Conservation (phyloP, 2,329 filamentous ascomycete species). For the Curvularia sp. region DNA sequence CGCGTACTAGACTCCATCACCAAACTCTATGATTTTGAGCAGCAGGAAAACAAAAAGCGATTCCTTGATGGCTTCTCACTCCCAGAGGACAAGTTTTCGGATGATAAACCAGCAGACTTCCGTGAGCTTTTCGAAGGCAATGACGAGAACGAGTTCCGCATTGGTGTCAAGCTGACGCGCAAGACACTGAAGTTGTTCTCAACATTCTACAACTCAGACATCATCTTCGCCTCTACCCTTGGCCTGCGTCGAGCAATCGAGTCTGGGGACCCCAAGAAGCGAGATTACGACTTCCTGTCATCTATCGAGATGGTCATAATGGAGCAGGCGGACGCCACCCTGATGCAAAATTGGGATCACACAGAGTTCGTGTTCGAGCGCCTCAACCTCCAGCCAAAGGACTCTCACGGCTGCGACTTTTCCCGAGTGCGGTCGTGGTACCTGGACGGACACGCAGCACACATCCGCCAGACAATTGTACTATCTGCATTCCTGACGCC, state of each 20-base stretch:
- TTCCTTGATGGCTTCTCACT: constrained; percentile 85
- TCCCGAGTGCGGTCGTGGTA: constrained; percentile 90
- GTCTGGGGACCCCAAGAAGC: constrained; percentile 68
- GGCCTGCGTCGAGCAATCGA: constrained; percentile 91
- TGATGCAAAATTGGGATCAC: constrained; percentile 99
- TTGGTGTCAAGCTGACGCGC: constrained; percentile 95
- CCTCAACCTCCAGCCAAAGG: constrained; percentile 87
- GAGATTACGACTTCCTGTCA: constrained; percentile 89
- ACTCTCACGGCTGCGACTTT: constrained; percentile 92
- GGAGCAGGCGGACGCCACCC: constrained; percentile 89
- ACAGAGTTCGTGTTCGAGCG: constrained; percentile 90
- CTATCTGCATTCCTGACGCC: constrained; percentile 85
- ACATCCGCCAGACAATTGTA: constrained; percentile 85
- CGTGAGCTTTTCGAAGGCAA: constrained; percentile 89
- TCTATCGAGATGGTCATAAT: constrained; percentile 91
- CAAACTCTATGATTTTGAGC: constrained; percentile 78
- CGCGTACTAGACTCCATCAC: constrained; percentile 79
- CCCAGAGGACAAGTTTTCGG: constrained; percentile 70
- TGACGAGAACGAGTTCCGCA: constrained; percentile 94
- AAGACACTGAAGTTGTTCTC: constrained; percentile 96
- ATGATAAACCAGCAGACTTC: constrained; percentile 84
- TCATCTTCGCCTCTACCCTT: constrained; percentile 88
- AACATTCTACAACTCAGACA: constrained; percentile 95
- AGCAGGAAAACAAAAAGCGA: constrained; percentile 92
- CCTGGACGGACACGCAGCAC: constrained; percentile 80